Percentiles rank a stretch among this genome's conserved stretches.
These are phyloP conservation scores for Pleurostoma richardsiae DNA, from an alignment of 2,329 filamentous ascomycete genomes.

Conservation along the genomic window DNA sequence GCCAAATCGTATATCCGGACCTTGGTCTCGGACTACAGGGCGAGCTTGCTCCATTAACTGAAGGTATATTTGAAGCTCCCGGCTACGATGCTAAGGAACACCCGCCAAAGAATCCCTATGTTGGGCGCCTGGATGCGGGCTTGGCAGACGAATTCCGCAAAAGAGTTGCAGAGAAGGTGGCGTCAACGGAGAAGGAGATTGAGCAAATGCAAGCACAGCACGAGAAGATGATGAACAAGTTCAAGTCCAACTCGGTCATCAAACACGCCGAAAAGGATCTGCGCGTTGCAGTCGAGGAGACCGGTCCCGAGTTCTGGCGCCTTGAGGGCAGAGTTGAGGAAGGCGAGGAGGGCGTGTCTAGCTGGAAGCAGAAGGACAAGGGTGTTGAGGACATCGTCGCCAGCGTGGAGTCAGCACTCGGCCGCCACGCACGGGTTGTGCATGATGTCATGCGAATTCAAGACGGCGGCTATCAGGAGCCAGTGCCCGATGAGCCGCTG, in stretches of 20 bases:
- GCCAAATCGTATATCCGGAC: conserved; percentile 81
- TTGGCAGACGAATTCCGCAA: conserved; percentile 80
- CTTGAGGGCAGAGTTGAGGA: conserved; percentile 53
- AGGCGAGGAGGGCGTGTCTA: conserved; percentile 39
- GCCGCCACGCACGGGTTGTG: conserved; percentile 59
- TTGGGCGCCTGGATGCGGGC: conserved; percentile 65
- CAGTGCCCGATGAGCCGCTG: conserved; percentile 37
- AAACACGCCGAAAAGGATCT: conserved; percentile 73
- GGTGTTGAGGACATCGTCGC: conserved; percentile 69
- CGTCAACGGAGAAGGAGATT: conserved; percentile 73
- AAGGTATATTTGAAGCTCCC: conserved; percentile 73
- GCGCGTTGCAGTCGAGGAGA: conserved; percentile 57
- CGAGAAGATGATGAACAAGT: conserved; percentile 65
- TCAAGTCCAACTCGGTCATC: conserved; percentile 66
- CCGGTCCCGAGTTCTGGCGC: conserved; percentile 56
- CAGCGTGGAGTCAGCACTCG: conserved; percentile 68
- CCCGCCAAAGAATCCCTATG: conserved; percentile 52
- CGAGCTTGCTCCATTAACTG: conserved; percentile 74
- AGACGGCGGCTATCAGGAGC: conserved; percentile 70
- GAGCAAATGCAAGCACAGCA: conserved; percentile 79
- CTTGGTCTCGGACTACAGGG: conserved; percentile 82
- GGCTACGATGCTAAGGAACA: conserved; percentile 40
- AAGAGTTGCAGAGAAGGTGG: conserved; percentile 67
- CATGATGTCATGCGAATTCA: conserved; percentile 66
- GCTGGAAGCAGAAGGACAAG: conserved; percentile 37